Evolutionary conservation across 495 filamentous ascomycete species (phyloP).

Genomic region (Penicillium soppii): DNA sequence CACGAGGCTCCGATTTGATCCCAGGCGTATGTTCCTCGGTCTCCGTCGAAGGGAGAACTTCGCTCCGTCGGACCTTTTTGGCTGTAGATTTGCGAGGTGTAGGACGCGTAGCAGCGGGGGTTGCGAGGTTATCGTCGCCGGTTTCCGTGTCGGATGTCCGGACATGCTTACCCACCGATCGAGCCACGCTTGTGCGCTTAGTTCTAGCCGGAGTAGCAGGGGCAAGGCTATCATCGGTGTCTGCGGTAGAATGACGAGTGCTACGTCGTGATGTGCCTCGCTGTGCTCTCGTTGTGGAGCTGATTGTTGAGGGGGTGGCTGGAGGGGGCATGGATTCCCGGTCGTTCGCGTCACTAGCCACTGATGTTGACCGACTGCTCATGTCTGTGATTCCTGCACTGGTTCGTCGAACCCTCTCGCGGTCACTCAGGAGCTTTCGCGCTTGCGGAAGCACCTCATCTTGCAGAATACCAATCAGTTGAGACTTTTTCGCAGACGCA

Average conservation of each 20-base stretch:
- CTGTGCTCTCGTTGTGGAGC: constrained; percentile 42
- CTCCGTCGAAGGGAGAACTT: constrained; percentile 49
- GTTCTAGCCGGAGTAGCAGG: constrained; percentile 29
- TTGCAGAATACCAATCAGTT: constrained; percentile 82
- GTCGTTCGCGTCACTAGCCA: constrained; percentile 45
- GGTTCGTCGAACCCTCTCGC: constrained; percentile 72
- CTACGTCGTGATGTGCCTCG: constrained; percentile 42
- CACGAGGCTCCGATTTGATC: constrained; percentile 36
- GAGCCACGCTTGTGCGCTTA: constrained; percentile 31
- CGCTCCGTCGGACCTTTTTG: constrained; percentile 55
- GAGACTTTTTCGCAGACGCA: constrained; percentile 80
- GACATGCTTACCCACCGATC: constrained; percentile 52
- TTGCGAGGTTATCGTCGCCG: constrained; percentile 36
- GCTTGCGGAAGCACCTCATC: constrained; percentile 75
- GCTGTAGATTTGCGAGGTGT: constrained; percentile 44
- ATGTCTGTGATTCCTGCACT: constrained; percentile 83
- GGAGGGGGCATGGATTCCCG: constrained; percentile 48
- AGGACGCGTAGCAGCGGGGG: constrained; percentile 29
- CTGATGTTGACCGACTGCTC: constrained; percentile 55
- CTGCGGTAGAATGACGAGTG: constrained; percentile 34
- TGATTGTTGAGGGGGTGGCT: constrained; percentile 43
- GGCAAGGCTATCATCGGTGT: constrained; percentile 31
- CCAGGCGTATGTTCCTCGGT: constrained; percentile 32
- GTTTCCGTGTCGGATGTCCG: constrained; percentile 53
- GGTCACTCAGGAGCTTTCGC: constrained; percentile 68